These are phyloP conservation scores for Hyaloscypha finlandica DNA, from an alignment of 495 filamentous ascomycete genomes.

Conservation along the genomic window DNA sequence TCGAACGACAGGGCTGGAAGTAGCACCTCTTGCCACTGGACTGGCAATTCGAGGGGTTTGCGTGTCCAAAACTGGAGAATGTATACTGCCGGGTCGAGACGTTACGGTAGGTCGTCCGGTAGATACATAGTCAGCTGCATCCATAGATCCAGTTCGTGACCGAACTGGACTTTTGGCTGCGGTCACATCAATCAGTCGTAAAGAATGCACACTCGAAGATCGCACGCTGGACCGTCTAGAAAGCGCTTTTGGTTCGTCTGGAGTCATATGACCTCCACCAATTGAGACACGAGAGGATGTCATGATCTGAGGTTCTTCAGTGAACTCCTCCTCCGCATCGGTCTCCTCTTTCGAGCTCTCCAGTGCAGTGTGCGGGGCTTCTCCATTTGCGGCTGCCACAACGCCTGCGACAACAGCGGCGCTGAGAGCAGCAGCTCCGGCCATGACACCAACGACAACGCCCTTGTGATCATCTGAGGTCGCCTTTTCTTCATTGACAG, in stretches of 20 bases:
- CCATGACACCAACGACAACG: slow-evolving; percentile 27
- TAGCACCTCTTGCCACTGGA: slow-evolving; percentile 22
- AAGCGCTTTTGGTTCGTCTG: slow-evolving; percentile 20
- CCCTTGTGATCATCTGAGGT: slow-evolving; percentile 10
- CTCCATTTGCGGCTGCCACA: slow-evolving; percentile 17
- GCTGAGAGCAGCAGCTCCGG: slow-evolving; percentile 22
- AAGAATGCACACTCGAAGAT: slow-evolving; percentile 53
- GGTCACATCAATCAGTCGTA: slow-evolving; percentile 55
- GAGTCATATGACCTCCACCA: slow-evolving; percentile 40
- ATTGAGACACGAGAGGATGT: slow-evolving; percentile 58
- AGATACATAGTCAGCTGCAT: slow-evolving; percentile 39
- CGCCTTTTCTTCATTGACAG: not conserved
- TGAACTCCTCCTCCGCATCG: slow-evolving; percentile 42
- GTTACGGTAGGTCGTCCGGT: slow-evolving; percentile 30
- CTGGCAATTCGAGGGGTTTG: slow-evolving; percentile 29
- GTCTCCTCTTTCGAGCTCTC: slow-evolving; percentile 37
- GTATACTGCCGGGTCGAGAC: slow-evolving; percentile 39
- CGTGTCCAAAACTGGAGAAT: slow-evolving; percentile 47
- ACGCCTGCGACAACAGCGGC: slow-evolving; percentile 24
- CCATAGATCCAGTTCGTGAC: slow-evolving; percentile 46
- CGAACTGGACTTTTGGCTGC: slow-evolving; percentile 45
- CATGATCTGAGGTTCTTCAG: slow-evolving; percentile 55
- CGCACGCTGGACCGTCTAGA: slow-evolving; percentile 34
- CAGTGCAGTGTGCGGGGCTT: slow-evolving; percentile 33
- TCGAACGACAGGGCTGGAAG: slow-evolving; percentile 21